Percentiles rank a stretch among this genome's conserved stretches.
Evolutionary conservation across 1,284 basidiomycete species (phyloP).

Genomic region (Porogramme epimiltina): DNA sequence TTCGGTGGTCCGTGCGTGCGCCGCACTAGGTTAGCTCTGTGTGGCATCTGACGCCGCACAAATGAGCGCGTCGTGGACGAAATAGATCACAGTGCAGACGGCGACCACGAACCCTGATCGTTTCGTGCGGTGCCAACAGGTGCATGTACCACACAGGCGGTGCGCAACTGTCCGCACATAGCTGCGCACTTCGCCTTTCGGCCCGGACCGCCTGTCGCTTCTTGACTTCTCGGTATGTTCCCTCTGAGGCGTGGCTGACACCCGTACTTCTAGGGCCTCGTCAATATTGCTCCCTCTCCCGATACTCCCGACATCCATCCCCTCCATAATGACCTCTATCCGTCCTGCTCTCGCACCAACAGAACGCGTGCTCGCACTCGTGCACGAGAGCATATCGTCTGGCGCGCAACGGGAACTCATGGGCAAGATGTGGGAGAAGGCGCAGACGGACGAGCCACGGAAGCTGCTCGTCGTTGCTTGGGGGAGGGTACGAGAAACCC

Average conservation of each 20-base stretch:
- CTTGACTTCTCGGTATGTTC: neutral
- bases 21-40: too few relatives aligned
- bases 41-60: too few relatives aligned
- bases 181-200: neutral
- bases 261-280: constrained; percentile 16
- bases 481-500: constrained; percentile 31
- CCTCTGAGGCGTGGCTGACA: neutral
- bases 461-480: constrained; percentile 31
- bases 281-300: constrained; percentile 23
- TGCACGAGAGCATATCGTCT: constrained; percentile 26
- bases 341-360: constrained; percentile 33
- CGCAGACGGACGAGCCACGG: constrained; percentile 32
- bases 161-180: too few relatives aligned
- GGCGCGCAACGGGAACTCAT: constrained; percentile 31
- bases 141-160: too few relatives aligned
- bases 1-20: too few relatives aligned
- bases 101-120: too few relatives aligned
- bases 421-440: constrained; percentile 31
- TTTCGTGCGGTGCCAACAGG: too few relatives aligned
- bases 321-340: constrained; percentile 25
- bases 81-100: too few relatives aligned
- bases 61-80: too few relatives aligned
- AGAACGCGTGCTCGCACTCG: constrained; percentile 25
- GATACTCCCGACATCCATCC: constrained; percentile 11
- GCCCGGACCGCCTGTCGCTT: neutral